Percentiles rank a stretch among this genome's conserved stretches.
phyloP scores from a whole-genome alignment of 371 early-diverging fungal genomes.

The Lichtheimia corymbifera region DNA sequence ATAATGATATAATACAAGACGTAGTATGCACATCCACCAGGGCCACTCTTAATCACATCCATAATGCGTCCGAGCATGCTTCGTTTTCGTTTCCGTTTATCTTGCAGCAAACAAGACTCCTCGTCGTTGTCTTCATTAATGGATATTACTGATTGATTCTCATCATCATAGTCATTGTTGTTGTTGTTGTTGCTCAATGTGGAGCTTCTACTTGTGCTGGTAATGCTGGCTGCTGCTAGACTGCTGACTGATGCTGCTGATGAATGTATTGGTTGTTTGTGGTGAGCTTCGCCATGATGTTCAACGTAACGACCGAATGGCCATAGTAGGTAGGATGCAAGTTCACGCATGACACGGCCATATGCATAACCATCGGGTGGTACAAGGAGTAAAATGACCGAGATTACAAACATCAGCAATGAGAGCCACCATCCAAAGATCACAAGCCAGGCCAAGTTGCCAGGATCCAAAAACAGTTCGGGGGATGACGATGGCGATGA shows the following conservation, averaged over 20 bases:
- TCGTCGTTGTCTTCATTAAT: conserved; percentile 16
- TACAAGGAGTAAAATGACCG: conserved; percentile 49
- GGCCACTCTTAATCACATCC: conserved; percentile 44
- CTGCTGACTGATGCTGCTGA: neutral
- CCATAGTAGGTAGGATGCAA: conserved; percentile 85
- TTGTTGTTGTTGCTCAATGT: neutral
- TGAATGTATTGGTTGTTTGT: neutral
- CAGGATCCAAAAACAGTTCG: conserved; percentile 73
- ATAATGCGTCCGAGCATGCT: conserved; percentile 7
- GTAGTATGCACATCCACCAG: conserved; percentile 70
- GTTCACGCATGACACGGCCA: conserved; percentile 63
- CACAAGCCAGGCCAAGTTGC: conserved; percentile 87
- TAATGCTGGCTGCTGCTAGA: no score
- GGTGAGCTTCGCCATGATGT: conserved; percentile 18
- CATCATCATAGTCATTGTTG: neutral
- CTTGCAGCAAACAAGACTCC: conserved; percentile 11
- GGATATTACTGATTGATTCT: neutral
- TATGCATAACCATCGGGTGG: conserved; percentile 61
- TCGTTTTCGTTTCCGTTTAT: conserved; percentile 4
- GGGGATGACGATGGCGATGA: conserved; percentile 68
- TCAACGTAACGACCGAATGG: conserved; percentile 95
- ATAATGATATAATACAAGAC: conserved; percentile 50
- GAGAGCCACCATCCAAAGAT: conserved; percentile 93
- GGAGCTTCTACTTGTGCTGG: no score
- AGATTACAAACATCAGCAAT: conserved; percentile 60